A percentile compares a stretch with the other conserved stretches of the same genome.
Evolutionary conservation across 2,329 filamentous ascomycete genomes (phyloP).

Genomic region (Aspergillus ibericus): DNA sequence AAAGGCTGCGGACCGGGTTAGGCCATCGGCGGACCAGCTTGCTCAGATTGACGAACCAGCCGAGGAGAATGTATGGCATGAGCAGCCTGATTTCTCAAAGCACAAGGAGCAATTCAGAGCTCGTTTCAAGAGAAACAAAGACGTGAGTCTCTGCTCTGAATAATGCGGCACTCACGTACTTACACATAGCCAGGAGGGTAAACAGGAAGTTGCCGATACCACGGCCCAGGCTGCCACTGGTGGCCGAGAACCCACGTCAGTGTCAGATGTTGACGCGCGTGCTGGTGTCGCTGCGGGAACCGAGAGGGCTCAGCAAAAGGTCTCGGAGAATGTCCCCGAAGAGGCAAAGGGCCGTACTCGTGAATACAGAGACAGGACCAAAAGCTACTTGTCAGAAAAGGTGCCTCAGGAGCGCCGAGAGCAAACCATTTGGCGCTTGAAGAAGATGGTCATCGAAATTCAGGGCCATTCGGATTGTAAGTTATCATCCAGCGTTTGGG

Average conservation of each 20-base stretch:
- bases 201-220: constrained; percentile 56
- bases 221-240: constrained; percentile 54
- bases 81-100: constrained; percentile 73
- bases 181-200: constrained; percentile 24
- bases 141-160: constrained; percentile 40
- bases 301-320: constrained; percentile 51
- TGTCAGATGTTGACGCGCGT: constrained; percentile 55
- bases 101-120: constrained; percentile 65
- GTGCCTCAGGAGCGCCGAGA: constrained; percentile 90
- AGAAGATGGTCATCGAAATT: constrained; percentile 97
- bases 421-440: constrained; percentile 86
- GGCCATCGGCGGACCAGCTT: constrained; percentile 75
- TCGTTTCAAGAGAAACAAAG: constrained; percentile 57
- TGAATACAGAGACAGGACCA: constrained; percentile 49
- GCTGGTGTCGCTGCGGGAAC: constrained; percentile 40
- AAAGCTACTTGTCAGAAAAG: constrained; percentile 79
- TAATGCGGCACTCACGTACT: neutral
- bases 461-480: constrained; percentile 88
- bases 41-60: constrained; percentile 78
- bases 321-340: constrained; percentile 64
- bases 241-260: constrained; percentile 48
- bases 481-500: constrained; percentile 23
- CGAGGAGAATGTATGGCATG: constrained; percentile 91
- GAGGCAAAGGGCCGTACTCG: constrained; percentile 49
- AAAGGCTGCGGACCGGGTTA: constrained; percentile 72